A percentile compares a stretch with the other conserved stretches of the same genome.
phyloP scores from a whole-genome alignment of 169 alveolate genomes.

The Amoebophrya sp. region DNA sequence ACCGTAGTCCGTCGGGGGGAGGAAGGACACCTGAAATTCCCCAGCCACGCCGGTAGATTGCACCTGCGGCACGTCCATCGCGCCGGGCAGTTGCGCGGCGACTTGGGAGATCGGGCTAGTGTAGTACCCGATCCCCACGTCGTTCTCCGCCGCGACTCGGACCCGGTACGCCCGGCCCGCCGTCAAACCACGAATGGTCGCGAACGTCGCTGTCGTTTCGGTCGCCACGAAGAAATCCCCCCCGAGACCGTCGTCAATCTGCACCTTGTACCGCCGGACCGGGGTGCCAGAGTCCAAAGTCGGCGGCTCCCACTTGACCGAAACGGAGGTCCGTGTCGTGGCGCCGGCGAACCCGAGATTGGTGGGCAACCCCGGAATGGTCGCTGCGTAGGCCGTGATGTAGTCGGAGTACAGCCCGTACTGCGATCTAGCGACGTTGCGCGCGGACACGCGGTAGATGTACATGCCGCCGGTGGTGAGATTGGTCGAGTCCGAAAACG shows the following conservation, averaged over 20 bases:
- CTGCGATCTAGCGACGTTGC: slow-evolving; percentile 24
- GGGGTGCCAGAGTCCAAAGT: slow-evolving; percentile 25
- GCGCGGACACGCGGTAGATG: slow-evolving; percentile 28
- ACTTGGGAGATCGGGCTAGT: slow-evolving; percentile 38
- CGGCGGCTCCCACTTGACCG: slow-evolving; percentile 45
- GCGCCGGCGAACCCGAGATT: slow-evolving; percentile 42
- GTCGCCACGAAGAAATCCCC: slow-evolving; percentile 42
- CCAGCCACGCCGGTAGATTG: not conserved
- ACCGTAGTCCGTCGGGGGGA: not conserved
- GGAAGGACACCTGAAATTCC: not conserved
- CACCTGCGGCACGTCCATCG: slow-evolving; percentile 18
- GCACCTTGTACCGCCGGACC: slow-evolving; percentile 40
- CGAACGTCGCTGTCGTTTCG: slow-evolving; percentile 36
- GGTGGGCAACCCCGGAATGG: slow-evolving; percentile 40
- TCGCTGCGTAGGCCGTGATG: slow-evolving; percentile 46
- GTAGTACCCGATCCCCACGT: slow-evolving; percentile 47
- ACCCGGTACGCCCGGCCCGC: slow-evolving; percentile 46
- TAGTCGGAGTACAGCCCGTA: slow-evolving; percentile 29
- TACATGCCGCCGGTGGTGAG: slow-evolving; percentile 7
- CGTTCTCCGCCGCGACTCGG: slow-evolving; percentile 49
- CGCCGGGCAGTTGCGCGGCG: slow-evolving; percentile 34
- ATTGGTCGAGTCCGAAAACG: not conserved
- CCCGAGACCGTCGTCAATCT: slow-evolving; percentile 46
- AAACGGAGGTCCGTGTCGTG: slow-evolving; percentile 35
- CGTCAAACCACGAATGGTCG: slow-evolving; percentile 39